phyloP scores from a whole-genome alignment of 306 rosid species.

The Pyrus bretschneideri region DNA sequence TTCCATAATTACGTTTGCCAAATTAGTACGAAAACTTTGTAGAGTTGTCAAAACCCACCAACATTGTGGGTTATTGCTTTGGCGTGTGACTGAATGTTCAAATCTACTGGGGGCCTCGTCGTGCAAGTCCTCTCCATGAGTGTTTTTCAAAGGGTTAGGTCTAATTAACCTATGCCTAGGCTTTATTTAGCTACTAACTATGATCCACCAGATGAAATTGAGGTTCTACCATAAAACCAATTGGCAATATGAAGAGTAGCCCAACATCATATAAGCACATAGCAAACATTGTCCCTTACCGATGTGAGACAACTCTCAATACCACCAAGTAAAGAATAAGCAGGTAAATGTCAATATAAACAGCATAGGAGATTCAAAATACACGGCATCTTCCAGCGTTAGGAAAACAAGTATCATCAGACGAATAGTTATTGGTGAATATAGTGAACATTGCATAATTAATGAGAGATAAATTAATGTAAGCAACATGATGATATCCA shows the following conservation, averaged over 20 bases:
- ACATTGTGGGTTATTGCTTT: background rate
- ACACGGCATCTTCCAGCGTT: too few relatives aligned
- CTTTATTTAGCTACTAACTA: background rate
- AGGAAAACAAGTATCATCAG: background rate
- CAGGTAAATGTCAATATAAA: background rate
- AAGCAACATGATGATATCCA: too few relatives aligned
- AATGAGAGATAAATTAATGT: too few relatives aligned
- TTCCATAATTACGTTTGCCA: slow-evolving; percentile 4
- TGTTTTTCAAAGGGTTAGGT: background rate
- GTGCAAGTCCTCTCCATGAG: background rate
- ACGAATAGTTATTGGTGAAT: too few relatives aligned
- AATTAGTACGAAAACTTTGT: background rate
- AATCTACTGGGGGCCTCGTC: background rate
- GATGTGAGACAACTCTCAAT: too few relatives aligned
- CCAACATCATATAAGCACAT: too few relatives aligned
- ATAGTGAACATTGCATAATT: too few relatives aligned
- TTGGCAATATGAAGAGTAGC: too few relatives aligned
- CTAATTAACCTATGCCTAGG: background rate
- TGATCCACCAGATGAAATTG: background rate
- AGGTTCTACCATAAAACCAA: too few relatives aligned
- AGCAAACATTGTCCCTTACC: too few relatives aligned
- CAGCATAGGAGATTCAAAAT: too few relatives aligned
- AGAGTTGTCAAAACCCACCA: background rate
- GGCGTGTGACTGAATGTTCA: background rate
- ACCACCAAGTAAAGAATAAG: background rate